A percentile compares a stretch with the other conserved stretches of the same genome.
These are phyloP conservation scores for Epichloe hybrida DNA, from an alignment of 2,329 filamentous ascomycete species.

Conservation along the genomic window DNA sequence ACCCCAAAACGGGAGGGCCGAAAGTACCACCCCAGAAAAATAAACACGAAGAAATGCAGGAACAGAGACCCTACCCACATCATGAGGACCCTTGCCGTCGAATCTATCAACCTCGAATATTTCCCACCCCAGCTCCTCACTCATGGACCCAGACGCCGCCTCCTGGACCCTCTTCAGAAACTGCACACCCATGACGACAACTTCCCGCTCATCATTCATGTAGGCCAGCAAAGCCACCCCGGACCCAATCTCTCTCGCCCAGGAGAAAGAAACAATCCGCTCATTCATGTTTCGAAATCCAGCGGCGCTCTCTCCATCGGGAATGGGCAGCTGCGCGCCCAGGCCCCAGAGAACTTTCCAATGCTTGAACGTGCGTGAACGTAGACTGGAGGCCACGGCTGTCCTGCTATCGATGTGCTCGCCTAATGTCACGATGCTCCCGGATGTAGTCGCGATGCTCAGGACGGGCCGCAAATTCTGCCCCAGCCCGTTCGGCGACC, in stretches of 20 bases:
- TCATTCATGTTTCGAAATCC: conserved; percentile 26
- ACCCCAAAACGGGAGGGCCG: too few species aligned
- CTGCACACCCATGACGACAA: conserved; percentile 38
- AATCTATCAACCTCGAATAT: conserved; percentile 39
- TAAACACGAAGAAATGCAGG: neutral
- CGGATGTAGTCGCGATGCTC: conserved; percentile 35
- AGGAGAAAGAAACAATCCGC: conserved; percentile 37
- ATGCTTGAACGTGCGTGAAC: conserved; percentile 28
- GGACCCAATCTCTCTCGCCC: conserved; percentile 30
- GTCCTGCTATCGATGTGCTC: conserved; percentile 25
- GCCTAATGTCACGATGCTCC: conserved; percentile 36
- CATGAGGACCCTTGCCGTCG: conserved; percentile 31
- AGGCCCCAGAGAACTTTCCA: conserved; percentile 45
- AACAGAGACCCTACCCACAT: conserved; percentile 4
- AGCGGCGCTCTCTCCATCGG: conserved; percentile 21
- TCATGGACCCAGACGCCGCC: conserved; percentile 8
- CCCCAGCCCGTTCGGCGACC: conserved; percentile 47
- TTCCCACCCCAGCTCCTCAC: conserved; percentile 28
- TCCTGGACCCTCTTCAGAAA: conserved; percentile 15
- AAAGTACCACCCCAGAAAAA: neutral
- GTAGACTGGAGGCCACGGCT: conserved; percentile 16
- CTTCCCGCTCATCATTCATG: conserved; percentile 33
- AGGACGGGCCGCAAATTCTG: conserved; percentile 39
- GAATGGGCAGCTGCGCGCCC: conserved; percentile 37
- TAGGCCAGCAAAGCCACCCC: conserved; percentile 37